These are phyloP conservation scores for Aspergillus sp. DNA, from an alignment of 2,329 filamentous ascomycete species.

Conservation along the genomic window DNA sequence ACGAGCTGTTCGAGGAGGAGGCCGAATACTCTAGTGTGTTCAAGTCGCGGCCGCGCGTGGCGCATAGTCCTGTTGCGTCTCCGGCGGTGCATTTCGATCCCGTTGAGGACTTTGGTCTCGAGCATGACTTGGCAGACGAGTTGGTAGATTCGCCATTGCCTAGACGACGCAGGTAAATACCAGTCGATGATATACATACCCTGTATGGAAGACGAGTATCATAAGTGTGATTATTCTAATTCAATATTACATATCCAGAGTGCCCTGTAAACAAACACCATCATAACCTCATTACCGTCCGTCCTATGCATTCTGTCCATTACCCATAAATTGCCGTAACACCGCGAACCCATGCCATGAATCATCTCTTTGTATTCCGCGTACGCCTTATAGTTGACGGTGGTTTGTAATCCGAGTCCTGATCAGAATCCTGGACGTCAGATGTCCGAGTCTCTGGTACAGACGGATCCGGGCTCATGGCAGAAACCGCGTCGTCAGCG, in stretches of 20 bases:
- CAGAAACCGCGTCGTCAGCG: constrained; percentile 6
- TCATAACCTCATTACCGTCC: not conserved
- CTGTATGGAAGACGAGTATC: not conserved
- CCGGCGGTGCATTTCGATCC: constrained; percentile 38
- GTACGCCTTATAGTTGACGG: constrained; percentile 23
- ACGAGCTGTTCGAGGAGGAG: constrained; percentile 69
- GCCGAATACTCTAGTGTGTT: constrained; percentile 80
- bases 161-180: constrained; percentile 10
- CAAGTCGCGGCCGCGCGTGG: constrained; percentile 77
- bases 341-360: not conserved
- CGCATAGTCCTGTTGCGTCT: constrained; percentile 64
- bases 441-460: constrained; percentile 13
- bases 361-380: constrained; percentile 13
- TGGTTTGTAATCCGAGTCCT: constrained; percentile 20
- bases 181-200: not conserved
- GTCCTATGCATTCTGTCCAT: not conserved
- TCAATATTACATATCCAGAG: not conserved
- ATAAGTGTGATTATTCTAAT: not conserved
- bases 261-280: not conserved
- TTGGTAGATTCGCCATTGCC: constrained; percentile 22
- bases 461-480: constrained; percentile 4
- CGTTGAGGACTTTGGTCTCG: constrained; percentile 23
- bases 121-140: constrained; percentile 14
- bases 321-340: not conserved
- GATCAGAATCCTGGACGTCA: constrained; percentile 1